These are phyloP conservation scores for Penicillium crystallinum DNA, from an alignment of 495 filamentous ascomycete species.

Conservation along the genomic window DNA sequence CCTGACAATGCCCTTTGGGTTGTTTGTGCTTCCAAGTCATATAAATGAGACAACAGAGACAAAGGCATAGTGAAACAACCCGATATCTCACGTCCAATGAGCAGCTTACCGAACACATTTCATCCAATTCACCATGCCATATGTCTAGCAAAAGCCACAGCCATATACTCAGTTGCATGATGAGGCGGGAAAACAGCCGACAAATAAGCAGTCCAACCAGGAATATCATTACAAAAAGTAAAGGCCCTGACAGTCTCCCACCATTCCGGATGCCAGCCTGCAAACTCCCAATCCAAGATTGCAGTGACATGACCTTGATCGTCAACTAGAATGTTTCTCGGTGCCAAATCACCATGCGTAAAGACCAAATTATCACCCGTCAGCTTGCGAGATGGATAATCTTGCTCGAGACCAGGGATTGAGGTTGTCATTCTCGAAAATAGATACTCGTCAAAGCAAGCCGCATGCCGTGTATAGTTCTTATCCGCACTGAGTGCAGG, in stretches of 20 bases:
- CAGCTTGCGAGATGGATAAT: neutral
- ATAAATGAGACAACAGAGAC: neutral
- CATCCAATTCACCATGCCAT: neutral
- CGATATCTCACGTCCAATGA: too few species aligned
- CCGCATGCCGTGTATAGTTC: neutral
- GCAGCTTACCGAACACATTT: neutral
- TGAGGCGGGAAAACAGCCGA: neutral
- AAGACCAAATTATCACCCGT: neutral
- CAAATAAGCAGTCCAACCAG: neutral
- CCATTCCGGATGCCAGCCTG: neutral
- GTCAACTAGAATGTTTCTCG: conserved; percentile 5
- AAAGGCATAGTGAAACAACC: neutral
- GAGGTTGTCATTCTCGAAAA: neutral
- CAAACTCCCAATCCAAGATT: conserved; percentile 1
- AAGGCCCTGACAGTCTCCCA: neutral
- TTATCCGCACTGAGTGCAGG: too few species aligned
- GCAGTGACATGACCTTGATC: neutral
- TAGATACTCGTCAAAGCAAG: neutral
- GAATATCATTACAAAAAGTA: neutral
- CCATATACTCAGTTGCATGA: conserved; percentile 1
- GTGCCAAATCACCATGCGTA: conserved; percentile 6
- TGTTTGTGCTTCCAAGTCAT: too few species aligned
- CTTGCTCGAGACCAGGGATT: neutral
- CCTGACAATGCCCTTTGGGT: too few species aligned
- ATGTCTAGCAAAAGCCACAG: neutral